Percentiles rank a stretch among this genome's conserved stretches.
These are phyloP conservation scores for Diospyros kaki DNA, from an alignment of 148 eudicot species.

Conservation along the genomic window DNA sequence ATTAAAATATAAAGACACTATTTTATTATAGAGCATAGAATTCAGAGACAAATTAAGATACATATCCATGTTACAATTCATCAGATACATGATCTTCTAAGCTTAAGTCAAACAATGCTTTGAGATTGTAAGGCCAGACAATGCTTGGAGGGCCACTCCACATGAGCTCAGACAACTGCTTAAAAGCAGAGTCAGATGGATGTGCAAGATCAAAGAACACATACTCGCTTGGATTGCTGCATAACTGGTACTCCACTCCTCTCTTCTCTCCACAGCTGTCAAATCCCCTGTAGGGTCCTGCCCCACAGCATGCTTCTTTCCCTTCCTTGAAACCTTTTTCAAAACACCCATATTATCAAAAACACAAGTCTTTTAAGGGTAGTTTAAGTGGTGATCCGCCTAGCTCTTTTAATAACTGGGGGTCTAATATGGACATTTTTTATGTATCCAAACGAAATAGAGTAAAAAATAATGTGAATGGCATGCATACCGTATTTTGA, in stretches of 20 bases:
- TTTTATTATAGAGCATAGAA: too few species aligned
- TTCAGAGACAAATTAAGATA: too few species aligned
- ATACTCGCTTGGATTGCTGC: conserved; percentile 33
- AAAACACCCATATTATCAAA: neutral
- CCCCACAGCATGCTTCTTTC: conserved; percentile 45
- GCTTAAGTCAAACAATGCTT: conserved; percentile 21
- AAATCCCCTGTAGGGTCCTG: conserved; percentile 32
- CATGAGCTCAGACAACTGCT: conserved; percentile 36
- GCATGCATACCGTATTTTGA: conserved; percentile 18
- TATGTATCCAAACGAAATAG: neutral
- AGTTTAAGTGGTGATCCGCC: too few species aligned
- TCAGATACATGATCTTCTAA: too few species aligned
- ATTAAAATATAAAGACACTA: too few species aligned
- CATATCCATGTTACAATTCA: too few species aligned
- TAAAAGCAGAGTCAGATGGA: conserved; percentile 37
- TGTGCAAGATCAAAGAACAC: conserved; percentile 48
- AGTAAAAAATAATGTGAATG: neutral
- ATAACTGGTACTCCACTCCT: neutral
- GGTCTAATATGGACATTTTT: too few species aligned
- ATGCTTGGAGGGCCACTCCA: conserved; percentile 39
- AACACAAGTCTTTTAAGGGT: too few species aligned
- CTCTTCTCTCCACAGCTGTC: conserved; percentile 49
- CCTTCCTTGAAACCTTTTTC: conserved; percentile 36
- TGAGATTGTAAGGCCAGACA: conserved; percentile 39
- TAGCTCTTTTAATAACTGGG: too few species aligned